Percentiles rank a stretch among this genome's conserved stretches.
Conservation (phyloP, 2,329 filamentous ascomycete genomes). For the Magnaporthiopsis incrustans region DNA sequence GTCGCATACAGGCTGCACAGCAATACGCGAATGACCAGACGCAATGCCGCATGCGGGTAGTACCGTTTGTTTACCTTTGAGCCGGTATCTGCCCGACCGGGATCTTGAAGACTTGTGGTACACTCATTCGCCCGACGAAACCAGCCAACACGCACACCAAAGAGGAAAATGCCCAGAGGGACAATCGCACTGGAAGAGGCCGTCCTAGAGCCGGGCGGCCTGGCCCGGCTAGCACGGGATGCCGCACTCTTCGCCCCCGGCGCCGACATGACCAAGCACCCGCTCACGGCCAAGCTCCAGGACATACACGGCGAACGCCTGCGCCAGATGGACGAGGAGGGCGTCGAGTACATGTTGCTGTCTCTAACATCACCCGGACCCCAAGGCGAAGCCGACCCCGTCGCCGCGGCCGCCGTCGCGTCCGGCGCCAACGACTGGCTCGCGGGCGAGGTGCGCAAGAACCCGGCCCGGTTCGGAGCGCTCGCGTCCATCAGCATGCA, state of each 20-base stretch:
- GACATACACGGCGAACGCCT: constrained; percentile 24
- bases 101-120: too few relatives aligned
- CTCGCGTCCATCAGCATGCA: constrained; percentile 24
- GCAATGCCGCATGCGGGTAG: not conserved
- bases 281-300: constrained; percentile 19
- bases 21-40: not conserved
- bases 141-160: not conserved
- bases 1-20: not conserved
- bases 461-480: constrained; percentile 21
- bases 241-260: constrained; percentile 21
- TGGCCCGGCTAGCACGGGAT: constrained; percentile 19
- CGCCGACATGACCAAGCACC: constrained; percentile 13
- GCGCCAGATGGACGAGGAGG: constrained; percentile 24
- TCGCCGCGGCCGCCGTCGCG: constrained; percentile 19
- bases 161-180: constrained; percentile 14
- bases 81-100: too few relatives aligned
- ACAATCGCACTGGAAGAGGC: constrained; percentile 28
- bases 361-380: constrained; percentile 25
- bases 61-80: too few relatives aligned
- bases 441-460: constrained; percentile 17
- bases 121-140: too few relatives aligned
- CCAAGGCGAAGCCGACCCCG: constrained; percentile 21
- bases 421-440: constrained; percentile 25
- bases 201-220: constrained; percentile 23
- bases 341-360: constrained; percentile 29